Percentiles rank a stretch among this genome's conserved stretches.
Evolutionary conservation across 208 protist species (phyloP).

Genomic region (Willaertia magna): DNA sequence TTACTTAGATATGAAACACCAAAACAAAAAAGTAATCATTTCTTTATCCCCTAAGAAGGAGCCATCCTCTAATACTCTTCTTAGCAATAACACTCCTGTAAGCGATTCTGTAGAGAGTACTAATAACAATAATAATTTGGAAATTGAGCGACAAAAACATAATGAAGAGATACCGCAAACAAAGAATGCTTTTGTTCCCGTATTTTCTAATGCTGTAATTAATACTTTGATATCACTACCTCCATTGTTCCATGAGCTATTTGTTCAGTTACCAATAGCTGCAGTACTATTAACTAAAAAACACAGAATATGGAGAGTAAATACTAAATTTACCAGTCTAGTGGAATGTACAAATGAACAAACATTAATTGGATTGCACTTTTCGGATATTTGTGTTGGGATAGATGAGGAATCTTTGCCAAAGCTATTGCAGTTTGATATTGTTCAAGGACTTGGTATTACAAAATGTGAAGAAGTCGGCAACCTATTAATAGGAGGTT

Average conservation of each 20-base stretch:
- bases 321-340: not conserved
- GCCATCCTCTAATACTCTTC: not conserved
- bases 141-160: too few relatives aligned
- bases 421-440: not conserved
- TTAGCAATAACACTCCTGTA: not conserved
- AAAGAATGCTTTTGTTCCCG: too few relatives aligned
- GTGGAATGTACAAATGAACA: not conserved
- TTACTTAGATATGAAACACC: not conserved
- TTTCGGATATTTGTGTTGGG: slow-evolving; percentile 1
- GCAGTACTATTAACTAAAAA: not conserved
- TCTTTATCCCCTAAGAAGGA: not conserved
- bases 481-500: too few relatives aligned
- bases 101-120: too few relatives aligned
- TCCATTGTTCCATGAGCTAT: not conserved
- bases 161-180: too few relatives aligned
- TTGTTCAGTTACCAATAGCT: not conserved
- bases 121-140: too few relatives aligned
- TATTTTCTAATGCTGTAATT: too few relatives aligned
- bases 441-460: not conserved
- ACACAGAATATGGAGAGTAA: not conserved
- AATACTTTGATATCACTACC: too few relatives aligned
- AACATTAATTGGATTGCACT: not conserved
- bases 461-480: not conserved
- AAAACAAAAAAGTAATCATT: not conserved
- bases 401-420: not conserved